A percentile compares a stretch with the other conserved stretches of the same genome.
phyloP scores from a whole-genome alignment of 2,329 filamentous ascomycete genomes.

The Fusarium sp. region DNA sequence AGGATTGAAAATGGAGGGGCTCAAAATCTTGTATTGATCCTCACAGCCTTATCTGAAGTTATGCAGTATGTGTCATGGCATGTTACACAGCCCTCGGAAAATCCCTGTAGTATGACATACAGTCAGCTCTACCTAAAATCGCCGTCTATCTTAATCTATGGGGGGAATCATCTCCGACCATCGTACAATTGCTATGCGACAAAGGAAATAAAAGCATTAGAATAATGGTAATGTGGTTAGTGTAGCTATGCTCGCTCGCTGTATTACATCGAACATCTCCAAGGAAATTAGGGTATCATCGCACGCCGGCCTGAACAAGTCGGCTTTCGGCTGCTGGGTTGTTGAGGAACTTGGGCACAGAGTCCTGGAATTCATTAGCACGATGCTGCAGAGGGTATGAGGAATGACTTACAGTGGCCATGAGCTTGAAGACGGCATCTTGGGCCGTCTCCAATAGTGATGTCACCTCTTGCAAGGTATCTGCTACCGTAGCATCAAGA shows the following conservation, averaged over 20 bases:
- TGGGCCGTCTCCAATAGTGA: constrained; percentile 92
- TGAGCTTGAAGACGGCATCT: constrained; percentile 95
- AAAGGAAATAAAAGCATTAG: constrained; percentile 23
- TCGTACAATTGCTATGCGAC: background rate
- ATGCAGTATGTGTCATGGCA: background rate
- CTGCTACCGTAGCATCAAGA: constrained; percentile 89
- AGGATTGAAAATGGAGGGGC: background rate
- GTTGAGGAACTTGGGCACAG: constrained; percentile 76
- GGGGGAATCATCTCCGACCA: background rate
- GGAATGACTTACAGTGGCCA: constrained; percentile 86
- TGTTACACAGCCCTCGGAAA: background rate
- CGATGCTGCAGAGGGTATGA: background rate
- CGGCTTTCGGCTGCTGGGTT: constrained; percentile 52
- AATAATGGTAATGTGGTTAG: constrained; percentile 4
- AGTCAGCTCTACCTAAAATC: background rate
- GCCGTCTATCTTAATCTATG: constrained; percentile 4
- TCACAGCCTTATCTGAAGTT: background rate
- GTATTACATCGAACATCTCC: constrained; percentile 1
- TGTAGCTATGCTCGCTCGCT: constrained; percentile 10
- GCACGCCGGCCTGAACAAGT: constrained; percentile 29
- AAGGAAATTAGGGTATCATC: constrained; percentile 12
- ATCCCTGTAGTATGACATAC: background rate
- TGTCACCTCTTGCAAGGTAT: constrained; percentile 89
- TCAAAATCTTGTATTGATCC: background rate
- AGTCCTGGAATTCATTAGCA: constrained; percentile 61